Evolutionary conservation across 352 stramenopile species (phyloP).

Genomic region (Phytophthora tubulina): DNA sequence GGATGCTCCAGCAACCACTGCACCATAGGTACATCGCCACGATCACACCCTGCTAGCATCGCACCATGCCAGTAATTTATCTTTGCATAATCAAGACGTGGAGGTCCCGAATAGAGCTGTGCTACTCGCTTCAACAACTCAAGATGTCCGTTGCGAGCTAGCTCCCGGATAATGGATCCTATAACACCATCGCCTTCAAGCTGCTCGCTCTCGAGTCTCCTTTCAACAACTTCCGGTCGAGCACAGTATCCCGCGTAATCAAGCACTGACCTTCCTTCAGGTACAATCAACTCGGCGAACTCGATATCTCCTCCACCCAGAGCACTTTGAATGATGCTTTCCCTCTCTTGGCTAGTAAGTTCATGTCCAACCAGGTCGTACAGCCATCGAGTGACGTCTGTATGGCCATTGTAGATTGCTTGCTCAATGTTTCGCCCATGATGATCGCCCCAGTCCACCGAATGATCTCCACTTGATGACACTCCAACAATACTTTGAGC

Average conservation of each 20-base stretch:
- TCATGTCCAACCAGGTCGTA: background rate
- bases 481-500: too few species aligned
- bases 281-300: background rate
- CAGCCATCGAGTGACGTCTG: background rate
- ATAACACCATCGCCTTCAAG: background rate
- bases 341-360: background rate
- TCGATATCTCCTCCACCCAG: background rate
- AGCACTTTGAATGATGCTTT: background rate
- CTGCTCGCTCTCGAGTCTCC: background rate
- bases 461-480: too few species aligned
- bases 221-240: background rate
- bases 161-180: background rate
- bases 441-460: too few species aligned
- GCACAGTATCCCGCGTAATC: background rate
- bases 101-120: background rate
- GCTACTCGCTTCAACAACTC: background rate
- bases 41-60: background rate
- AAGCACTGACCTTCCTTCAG: background rate
- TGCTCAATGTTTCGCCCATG: background rate
- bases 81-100: too few species aligned
- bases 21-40: background rate
- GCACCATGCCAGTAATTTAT: background rate
- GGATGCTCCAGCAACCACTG: background rate
- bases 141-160: background rate
- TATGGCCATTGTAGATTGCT: background rate